Evolutionary conservation across 768 basidiomycete genomes (phyloP), one percentile per base, ranked within the genome.

Genomic region (Paxillus ammoniavirescens): DNA sequence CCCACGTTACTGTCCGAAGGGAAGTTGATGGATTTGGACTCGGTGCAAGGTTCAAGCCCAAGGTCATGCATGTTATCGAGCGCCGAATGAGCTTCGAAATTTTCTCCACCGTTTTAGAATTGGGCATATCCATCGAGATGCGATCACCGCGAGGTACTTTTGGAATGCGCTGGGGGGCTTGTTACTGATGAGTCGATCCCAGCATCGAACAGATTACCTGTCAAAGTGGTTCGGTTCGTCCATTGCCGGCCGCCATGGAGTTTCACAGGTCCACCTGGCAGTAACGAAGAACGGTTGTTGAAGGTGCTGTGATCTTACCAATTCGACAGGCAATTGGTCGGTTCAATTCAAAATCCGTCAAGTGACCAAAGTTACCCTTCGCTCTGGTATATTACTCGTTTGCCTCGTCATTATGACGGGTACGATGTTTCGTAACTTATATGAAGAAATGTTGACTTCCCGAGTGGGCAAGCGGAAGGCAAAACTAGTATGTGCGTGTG

Each of bases 211-310:
- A 30, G 26, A 28, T 37, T 52, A 9, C 33, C 15, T 49, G 38
- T 42, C 48, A 17, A 36, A 38, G 28, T 40, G 30, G 21, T 44
- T 52, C 40, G 28, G 33, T 52, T 15, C 40, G 6, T 4, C 18
- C 31, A 8, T 14, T 17, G 15, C 28, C 50, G 50, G 54, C 37
- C 41, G 23, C 35, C 54, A 43, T 41, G 38, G 18, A 21, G 7
- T 14, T 35, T 35, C 38, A 17, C 41, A 8, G 23, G 28, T 6
- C 18, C 26, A 13, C 44, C 50, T 52, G 49, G 35, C 54, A 49
- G 58, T 54, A 55, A 58, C 50, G 56, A 46, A 59, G 54, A 13
- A n/a, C 21, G 21, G 3, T 21, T 21, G 21, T 21, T 21, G 21
- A 21, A 21, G 21, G 21, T 21, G 23, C 17, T 36, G 44, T n/a